phyloP scores from a whole-genome alignment of 257 asterid species.

The Nyctanthes arbortristis region DNA sequence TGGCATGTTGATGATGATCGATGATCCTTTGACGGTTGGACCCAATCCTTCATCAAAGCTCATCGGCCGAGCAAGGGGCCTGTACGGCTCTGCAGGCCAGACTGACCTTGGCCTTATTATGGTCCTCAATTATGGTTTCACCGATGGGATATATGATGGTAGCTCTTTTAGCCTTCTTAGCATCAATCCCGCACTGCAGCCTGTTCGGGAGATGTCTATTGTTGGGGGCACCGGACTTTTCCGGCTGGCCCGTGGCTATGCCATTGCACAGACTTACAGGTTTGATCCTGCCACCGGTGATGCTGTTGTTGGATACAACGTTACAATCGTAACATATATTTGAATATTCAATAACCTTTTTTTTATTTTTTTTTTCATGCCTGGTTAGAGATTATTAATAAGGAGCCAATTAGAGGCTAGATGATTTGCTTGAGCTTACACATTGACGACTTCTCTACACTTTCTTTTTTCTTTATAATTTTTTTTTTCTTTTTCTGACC shows the following conservation, averaged over 20 bases:
- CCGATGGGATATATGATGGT: slow-evolving; percentile 57
- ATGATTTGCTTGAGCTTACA: too few species aligned
- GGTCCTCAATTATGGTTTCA: slow-evolving; percentile 58
- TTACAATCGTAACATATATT: slow-evolving; percentile 43
- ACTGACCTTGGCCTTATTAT: slow-evolving; percentile 55
- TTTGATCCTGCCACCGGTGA: slow-evolving; percentile 42
- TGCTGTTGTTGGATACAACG: slow-evolving; percentile 70
- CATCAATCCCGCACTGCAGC: slow-evolving; percentile 37
- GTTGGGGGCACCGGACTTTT: slow-evolving; percentile 91
- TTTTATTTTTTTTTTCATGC: too few species aligned
- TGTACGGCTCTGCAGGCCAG: slow-evolving; percentile 67
- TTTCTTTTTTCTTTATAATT: too few species aligned
- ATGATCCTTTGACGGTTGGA: slow-evolving; percentile 37
- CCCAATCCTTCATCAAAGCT: slow-evolving; percentile 32
- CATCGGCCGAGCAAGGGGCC: slow-evolving; percentile 78
- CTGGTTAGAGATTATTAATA: too few species aligned
- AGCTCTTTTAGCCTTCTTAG: slow-evolving; percentile 74
- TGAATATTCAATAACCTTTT: background rate
- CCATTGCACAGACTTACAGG: slow-evolving; percentile 53
- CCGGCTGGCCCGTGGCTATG: slow-evolving; percentile 71
- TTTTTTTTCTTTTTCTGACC: too few species aligned
- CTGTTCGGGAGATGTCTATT: slow-evolving; percentile 71
- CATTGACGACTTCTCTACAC: too few species aligned
- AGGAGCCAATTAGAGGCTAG: too few species aligned
- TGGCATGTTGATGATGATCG: background rate